Evolutionary conservation across 2,329 filamentous ascomycete species (phyloP).

Genomic region (Aciculosporium take): DNA sequence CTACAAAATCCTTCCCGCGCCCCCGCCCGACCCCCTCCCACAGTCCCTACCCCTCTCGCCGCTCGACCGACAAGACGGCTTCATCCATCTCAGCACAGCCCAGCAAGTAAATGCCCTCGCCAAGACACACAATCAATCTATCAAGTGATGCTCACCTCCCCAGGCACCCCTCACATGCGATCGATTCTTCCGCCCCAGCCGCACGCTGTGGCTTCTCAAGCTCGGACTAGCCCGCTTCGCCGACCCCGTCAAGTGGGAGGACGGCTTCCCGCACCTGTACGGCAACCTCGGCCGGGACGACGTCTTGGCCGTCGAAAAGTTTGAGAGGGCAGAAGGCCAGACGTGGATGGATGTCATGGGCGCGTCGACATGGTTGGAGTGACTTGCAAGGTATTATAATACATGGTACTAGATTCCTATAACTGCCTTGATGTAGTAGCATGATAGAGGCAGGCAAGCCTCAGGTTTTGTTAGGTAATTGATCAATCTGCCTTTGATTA

Average conservation of each 20-base stretch:
- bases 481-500: too few relatives aligned
- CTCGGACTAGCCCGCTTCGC: constrained; percentile 33
- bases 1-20: constrained; percentile 45
- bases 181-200: constrained; percentile 27
- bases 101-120: constrained; percentile 33
- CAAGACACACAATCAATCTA: neutral
- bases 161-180: constrained; percentile 31
- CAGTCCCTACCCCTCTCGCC: constrained; percentile 41
- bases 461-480: too few relatives aligned
- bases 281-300: constrained; percentile 40
- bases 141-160: neutral
- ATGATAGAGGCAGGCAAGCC: too few relatives aligned
- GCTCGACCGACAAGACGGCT: constrained; percentile 45
- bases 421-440: too few relatives aligned
- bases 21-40: constrained; percentile 39
- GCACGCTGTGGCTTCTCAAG: constrained; percentile 37
- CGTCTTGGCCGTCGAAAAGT: constrained; percentile 31
- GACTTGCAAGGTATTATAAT: too few relatives aligned
- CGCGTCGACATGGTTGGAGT: constrained; percentile 27
- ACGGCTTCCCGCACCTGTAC: constrained; percentile 44
- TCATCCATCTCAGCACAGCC: constrained; percentile 45
- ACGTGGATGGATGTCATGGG: constrained; percentile 34
- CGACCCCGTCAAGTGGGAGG: constrained; percentile 38
- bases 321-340: constrained; percentile 27
- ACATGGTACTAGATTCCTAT: too few relatives aligned